These are phyloP conservation scores for Fusarium globosum DNA, from an alignment of 2,329 filamentous ascomycete genomes.

Conservation along the genomic window DNA sequence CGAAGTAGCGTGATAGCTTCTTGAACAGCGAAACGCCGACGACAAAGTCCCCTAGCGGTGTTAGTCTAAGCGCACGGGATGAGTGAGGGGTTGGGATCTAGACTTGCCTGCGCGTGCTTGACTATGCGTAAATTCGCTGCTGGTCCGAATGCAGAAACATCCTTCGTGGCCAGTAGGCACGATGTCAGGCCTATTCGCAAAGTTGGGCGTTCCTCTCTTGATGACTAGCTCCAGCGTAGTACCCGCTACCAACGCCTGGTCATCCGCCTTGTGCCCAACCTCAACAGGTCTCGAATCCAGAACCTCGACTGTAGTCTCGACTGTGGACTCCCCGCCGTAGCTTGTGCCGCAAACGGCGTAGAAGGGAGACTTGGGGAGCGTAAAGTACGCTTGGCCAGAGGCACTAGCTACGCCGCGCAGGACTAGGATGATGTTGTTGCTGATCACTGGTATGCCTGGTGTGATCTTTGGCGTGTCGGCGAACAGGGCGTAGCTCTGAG, in stretches of 20 bases:
- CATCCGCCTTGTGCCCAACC: not conserved
- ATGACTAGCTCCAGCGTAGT: not conserved
- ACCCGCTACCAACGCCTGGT: not conserved
- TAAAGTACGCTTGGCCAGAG: not conserved
- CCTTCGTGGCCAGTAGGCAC: not conserved
- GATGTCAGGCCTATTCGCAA: not conserved
- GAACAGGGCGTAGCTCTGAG: not conserved
- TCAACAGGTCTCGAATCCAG: not conserved
- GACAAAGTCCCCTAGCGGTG: not conserved
- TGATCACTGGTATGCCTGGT: not conserved
- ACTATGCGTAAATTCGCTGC: not conserved
- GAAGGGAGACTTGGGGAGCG: not conserved
- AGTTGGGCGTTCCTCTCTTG: not conserved
- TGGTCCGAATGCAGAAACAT: not conserved
- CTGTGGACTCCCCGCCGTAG: not conserved
- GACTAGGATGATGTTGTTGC: not conserved
- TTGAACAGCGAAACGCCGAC: not conserved
- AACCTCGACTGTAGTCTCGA: not conserved
- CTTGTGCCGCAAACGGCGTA: not conserved
- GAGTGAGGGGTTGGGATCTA: not conserved
- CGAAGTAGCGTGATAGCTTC: not conserved
- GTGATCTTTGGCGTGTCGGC: not conserved
- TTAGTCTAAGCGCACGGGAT: not conserved
- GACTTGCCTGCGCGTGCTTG: not conserved
- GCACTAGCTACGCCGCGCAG: not conserved